A percentile compares a stretch with the other conserved stretches of the same genome.
These are phyloP conservation scores for Phytophthora sp. DNA, from an alignment of 352 stramenopile species.

Conservation along the genomic window DNA sequence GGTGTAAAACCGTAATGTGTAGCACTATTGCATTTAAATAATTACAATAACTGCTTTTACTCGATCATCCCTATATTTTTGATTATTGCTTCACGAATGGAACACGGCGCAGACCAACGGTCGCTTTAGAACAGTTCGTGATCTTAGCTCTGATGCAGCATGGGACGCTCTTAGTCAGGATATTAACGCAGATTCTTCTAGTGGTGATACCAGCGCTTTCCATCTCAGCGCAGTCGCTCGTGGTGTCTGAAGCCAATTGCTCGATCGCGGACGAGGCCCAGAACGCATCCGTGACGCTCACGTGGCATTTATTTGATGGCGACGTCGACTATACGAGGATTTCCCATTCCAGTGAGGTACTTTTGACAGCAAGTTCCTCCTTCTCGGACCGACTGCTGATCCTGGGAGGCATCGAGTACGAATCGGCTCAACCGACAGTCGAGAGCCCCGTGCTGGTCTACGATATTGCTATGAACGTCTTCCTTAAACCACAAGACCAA, in stretches of 20 bases:
- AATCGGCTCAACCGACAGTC: conserved; percentile 71
- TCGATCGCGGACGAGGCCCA: conserved; percentile 38
- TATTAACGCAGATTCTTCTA: conserved; percentile 4
- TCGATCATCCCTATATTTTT: too few species aligned
- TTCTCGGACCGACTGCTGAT: conserved; percentile 45
- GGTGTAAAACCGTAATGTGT: conserved; percentile 6
- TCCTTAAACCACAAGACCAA: conserved; percentile 49
- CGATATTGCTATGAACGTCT: conserved; percentile 45
- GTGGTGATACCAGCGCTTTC: too few species aligned
- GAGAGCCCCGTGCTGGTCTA: conserved; percentile 64
- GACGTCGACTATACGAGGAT: conserved; percentile 56
- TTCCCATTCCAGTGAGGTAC: conserved; percentile 48
- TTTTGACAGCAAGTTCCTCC: conserved; percentile 14
- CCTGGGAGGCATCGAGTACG: conserved; percentile 74
- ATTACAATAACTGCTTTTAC: too few species aligned
- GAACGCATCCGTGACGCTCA: conserved; percentile 46
- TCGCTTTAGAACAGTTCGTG: too few species aligned
- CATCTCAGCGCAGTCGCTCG: conserved; percentile 23
- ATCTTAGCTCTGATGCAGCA: too few species aligned
- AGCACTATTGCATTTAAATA: too few species aligned
- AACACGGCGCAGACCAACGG: too few species aligned
- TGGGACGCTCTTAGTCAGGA: neutral
- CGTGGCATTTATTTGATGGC: conserved; percentile 42
- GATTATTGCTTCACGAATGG: too few species aligned
- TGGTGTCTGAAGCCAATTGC: conserved; percentile 40